These are phyloP conservation scores for Macrolepiota albuminosa DNA, from an alignment of 768 basidiomycete genomes.

Conservation along the genomic window DNA sequence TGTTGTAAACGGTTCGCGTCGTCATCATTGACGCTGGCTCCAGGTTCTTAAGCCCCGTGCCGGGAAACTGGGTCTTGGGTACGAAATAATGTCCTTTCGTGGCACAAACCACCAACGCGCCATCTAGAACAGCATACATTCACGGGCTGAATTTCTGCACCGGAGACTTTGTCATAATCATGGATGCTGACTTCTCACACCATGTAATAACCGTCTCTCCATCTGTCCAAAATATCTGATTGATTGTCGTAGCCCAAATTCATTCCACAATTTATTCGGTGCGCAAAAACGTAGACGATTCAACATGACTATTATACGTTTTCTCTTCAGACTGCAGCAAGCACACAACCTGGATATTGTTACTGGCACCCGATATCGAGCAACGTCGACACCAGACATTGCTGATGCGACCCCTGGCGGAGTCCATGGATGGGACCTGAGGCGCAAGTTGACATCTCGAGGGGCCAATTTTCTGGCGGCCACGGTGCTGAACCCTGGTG, in stretches of 20 bases:
- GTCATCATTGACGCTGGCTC: neutral
- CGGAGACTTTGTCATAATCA: slow-evolving; percentile 93
- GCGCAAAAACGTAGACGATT: slow-evolving; percentile 9
- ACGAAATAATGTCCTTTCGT: slow-evolving; percentile 14
- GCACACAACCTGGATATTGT: slow-evolving; percentile 90
- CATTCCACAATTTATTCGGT: slow-evolving; percentile 90
- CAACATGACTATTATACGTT: neutral
- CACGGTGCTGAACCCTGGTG: slow-evolving; percentile 78
- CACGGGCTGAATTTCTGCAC: slow-evolving; percentile 87
- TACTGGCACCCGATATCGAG: slow-evolving; percentile 85
- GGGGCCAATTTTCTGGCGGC: slow-evolving; percentile 91
- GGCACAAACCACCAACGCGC: neutral
- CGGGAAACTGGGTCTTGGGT: slow-evolving; percentile 91
- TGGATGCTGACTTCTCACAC: slow-evolving; percentile 97
- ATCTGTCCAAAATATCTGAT: neutral
- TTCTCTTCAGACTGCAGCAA: slow-evolving; percentile 60
- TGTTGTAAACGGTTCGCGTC: slow-evolving; percentile 1
- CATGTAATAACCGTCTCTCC: slow-evolving; percentile 51
- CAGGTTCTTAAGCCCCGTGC: slow-evolving; percentile 82
- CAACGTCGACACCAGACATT: slow-evolving; percentile 52
- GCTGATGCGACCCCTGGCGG: slow-evolving; percentile 69
- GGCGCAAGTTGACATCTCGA: slow-evolving; percentile 80
- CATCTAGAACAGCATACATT: slow-evolving; percentile 70
- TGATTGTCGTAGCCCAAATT: slow-evolving; percentile 71
- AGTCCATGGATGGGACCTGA: slow-evolving; percentile 91